Base-by-base conservation (phyloP, 148 eudicot genomes). In the Arctostaphylos glauca region DNA sequence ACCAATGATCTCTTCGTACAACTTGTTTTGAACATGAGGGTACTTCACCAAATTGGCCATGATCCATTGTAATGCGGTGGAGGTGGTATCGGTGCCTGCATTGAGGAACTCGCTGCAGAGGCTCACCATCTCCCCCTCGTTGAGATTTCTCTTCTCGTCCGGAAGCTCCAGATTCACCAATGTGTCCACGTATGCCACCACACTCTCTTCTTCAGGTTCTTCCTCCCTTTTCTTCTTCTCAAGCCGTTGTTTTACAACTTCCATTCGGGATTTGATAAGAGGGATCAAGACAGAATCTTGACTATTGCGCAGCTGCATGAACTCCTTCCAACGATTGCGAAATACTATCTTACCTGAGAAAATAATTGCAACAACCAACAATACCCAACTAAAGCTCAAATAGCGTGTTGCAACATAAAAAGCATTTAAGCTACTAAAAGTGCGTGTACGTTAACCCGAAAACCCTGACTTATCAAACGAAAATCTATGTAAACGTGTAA, bases 11-110 rank as follows among this genome's bases (percentile, higher is more conserved):
- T 94, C 98, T n/a, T 91, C 84, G 49, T 86, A 90, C 46, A 94
- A 80, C 85, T 87, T 92, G 2, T 82, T 75, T 72, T 92, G 98
- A 15, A 91, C 74, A 1, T 75, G 47, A 10, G 89, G 93, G 81
- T 89, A 71, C 86, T 90, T 94, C 14, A 92, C 94, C 21, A 94
- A 53, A 74, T 89, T 92, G 44, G 98, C 98, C 93, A 94, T 91
- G 60, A 90, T 89, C 94, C 93, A 94, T 53, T 94, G 93, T 58
- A 94, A 83, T 2, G 93, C 88, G 0, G 93, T 92, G 3, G 93
- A 78, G 43, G 98, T 92, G 41, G 95, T 94, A 80, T 94, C 92
- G 3, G 94, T 91, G 48, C 98, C 95, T 0, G 87, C 98, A 41
- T 77, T 86, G 0, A 94, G 89, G 77, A 94, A 91, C 44, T 94